phyloP scores from a whole-genome alignment of 2,329 filamentous ascomycete genomes.

The Alternaria conjuncta region DNA sequence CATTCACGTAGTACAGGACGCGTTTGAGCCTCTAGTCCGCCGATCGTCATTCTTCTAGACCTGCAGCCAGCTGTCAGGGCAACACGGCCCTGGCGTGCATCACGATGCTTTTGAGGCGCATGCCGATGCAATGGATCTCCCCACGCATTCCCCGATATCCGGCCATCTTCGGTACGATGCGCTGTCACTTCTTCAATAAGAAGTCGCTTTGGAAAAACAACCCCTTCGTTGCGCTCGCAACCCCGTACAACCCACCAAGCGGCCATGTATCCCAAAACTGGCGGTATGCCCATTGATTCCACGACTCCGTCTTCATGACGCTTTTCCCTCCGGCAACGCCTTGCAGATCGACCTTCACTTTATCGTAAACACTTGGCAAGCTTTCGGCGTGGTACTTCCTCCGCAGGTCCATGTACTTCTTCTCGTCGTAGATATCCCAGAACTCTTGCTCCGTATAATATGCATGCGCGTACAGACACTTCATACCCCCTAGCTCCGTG shows the following conservation, averaged over 20 bases:
- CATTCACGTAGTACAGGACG: background rate
- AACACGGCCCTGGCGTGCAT: background rate
- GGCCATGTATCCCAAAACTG: conserved; percentile 47
- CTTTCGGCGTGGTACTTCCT: conserved; percentile 67
- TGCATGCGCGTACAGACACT: conserved; percentile 87
- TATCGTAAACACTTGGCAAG: conserved; percentile 74
- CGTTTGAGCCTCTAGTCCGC: background rate
- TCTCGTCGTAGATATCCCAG: conserved; percentile 68
- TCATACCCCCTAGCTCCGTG: conserved; percentile 74
- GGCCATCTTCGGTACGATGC: background rate
- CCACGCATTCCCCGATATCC: background rate
- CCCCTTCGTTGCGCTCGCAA: conserved; percentile 46
- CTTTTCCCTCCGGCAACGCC: conserved; percentile 35
- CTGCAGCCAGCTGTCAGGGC: conserved; percentile 8
- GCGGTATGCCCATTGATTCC: conserved; percentile 35
- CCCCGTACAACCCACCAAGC: conserved; percentile 49
- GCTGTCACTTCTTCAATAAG: conserved; percentile 37
- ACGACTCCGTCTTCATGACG: conserved; percentile 21
- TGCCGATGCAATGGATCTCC: conserved; percentile 4
- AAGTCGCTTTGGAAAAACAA: conserved; percentile 43
- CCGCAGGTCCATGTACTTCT: conserved; percentile 68
- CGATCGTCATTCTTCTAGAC: conserved; percentile 2
- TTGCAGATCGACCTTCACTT: conserved; percentile 58
- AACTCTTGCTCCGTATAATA: conserved; percentile 79
- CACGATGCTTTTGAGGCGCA: background rate